phyloP scores from a whole-genome alignment of 257 asterid genomes.

The Gynochthodes officinalis region DNA sequence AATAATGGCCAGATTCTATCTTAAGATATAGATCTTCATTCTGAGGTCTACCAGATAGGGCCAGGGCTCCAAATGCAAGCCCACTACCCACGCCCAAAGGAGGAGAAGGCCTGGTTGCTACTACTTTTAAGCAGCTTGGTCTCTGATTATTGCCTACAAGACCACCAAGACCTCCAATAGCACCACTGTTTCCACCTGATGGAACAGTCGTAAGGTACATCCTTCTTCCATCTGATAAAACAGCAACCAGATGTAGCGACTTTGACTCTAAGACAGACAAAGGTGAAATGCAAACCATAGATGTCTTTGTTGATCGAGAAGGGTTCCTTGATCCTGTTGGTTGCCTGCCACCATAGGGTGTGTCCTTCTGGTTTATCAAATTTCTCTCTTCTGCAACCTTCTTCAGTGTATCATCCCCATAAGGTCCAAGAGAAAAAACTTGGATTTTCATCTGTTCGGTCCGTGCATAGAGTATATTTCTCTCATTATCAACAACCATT shows the following conservation, averaged over 20 bases:
- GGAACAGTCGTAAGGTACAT: constrained; percentile 91
- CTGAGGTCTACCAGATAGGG: constrained; percentile 87
- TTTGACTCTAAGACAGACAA: constrained; percentile 82
- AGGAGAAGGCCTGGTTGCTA: constrained; percentile 91
- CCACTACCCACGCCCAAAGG: constrained; percentile 84
- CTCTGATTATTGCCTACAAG: constrained; percentile 46
- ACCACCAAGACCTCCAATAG: constrained; percentile 64
- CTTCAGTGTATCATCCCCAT: constrained; percentile 84
- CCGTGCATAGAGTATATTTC: constrained; percentile 80
- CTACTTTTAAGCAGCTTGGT: constrained; percentile 92
- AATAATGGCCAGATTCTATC: constrained; percentile 86
- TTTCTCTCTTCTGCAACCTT: constrained; percentile 91
- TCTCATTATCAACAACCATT: constrained; percentile 93
- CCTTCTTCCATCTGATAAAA: constrained; percentile 94
- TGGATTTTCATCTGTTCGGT: constrained; percentile 95
- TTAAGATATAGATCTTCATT: constrained; percentile 75
- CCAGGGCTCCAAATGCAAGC: constrained; percentile 71
- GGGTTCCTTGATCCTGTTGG: constrained; percentile 63
- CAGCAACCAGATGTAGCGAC: constrained; percentile 90
- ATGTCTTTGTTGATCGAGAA: constrained; percentile 59
- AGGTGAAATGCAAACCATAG: constrained; percentile 85
- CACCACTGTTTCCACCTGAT: constrained; percentile 67
- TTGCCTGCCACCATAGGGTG: constrained; percentile 68
- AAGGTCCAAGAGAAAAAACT: constrained; percentile 77
- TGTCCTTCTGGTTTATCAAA: constrained; percentile 81